These are phyloP conservation scores for Plasmodium yoelii DNA, from an alignment of 169 alveolate genomes.

Conservation along the genomic window DNA sequence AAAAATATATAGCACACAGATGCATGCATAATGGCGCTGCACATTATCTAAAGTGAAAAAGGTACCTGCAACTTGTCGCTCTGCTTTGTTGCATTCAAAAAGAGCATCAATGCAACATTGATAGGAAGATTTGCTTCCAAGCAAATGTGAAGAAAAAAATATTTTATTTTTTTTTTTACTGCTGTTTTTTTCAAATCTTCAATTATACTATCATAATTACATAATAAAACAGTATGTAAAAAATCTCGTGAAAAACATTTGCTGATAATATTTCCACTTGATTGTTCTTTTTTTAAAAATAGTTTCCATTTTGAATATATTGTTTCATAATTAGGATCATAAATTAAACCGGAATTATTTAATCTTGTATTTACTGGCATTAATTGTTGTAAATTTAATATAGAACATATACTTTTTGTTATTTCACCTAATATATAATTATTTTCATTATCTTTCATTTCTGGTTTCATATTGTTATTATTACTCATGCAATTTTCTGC, in stretches of 20 bases:
- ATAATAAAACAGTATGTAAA: constrained; percentile 32
- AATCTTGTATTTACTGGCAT: constrained; percentile 21
- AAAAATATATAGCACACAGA: no score
- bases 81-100: constrained; percentile 53
- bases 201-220: constrained; percentile 60
- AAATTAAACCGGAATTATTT: constrained; percentile 43
- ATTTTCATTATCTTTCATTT: neutral
- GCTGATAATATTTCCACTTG: constrained; percentile 69
- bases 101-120: constrained; percentile 50
- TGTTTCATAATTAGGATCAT: constrained; percentile 53
- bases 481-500: neutral
- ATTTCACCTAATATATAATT: constrained; percentile 41
- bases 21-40: no score
- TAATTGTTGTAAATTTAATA: constrained; percentile 53
- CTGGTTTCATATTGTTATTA: neutral
- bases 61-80: constrained; percentile 60
- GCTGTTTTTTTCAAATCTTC: constrained; percentile 72
- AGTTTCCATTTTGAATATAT: constrained; percentile 63
- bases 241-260: constrained; percentile 66
- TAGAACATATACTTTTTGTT: constrained; percentile 63
- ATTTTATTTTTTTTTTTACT: constrained; percentile 58
- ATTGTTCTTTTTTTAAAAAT: constrained; percentile 60
- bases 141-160: constrained; percentile 47
- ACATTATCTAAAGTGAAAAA: no score
- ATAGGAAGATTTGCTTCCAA: constrained; percentile 50